These are phyloP conservation scores for Floccularia luteovirens DNA, from an alignment of 768 basidiomycete species.

Conservation along the genomic window DNA sequence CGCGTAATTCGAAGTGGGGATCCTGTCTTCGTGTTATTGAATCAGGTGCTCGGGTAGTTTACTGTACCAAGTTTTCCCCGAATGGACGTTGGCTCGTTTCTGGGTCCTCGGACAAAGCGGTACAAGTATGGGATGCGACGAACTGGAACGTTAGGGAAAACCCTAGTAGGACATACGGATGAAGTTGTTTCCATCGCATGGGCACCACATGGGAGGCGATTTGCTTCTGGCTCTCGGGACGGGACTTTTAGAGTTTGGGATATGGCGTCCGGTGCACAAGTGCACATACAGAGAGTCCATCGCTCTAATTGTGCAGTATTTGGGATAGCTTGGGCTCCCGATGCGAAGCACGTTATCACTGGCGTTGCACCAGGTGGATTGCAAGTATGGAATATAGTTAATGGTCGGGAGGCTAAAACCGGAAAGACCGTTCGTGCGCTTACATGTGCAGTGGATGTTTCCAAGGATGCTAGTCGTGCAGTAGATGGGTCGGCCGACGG, in stretches of 20 bases:
- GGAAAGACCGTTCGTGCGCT: not conserved
- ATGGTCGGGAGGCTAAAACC: not conserved
- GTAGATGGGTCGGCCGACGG: not conserved
- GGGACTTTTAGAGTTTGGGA: not conserved
- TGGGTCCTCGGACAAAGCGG: not conserved
- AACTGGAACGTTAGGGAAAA: not conserved
- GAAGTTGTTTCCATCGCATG: not conserved
- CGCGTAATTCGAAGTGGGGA: not conserved
- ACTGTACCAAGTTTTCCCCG: not conserved
- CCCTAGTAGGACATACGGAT: not conserved
- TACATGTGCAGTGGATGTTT: not conserved
- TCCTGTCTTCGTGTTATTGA: not conserved
- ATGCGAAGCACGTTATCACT: not conserved
- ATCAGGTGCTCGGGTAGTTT: not conserved
- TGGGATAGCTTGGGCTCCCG: not conserved
- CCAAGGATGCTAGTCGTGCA: not conserved
- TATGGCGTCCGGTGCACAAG: not conserved
- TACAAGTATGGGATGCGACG: not conserved
- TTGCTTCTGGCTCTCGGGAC: not conserved
- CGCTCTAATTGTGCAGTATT: too few relatives aligned
- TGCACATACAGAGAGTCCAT: not conserved
- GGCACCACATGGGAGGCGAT: not conserved
- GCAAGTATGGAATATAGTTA: not conserved
- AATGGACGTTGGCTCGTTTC: not conserved
- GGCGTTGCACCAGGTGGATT: not conserved